Base-by-base conservation (phyloP, 129 eudicot species). In the Artemisia tridentata region DNA sequence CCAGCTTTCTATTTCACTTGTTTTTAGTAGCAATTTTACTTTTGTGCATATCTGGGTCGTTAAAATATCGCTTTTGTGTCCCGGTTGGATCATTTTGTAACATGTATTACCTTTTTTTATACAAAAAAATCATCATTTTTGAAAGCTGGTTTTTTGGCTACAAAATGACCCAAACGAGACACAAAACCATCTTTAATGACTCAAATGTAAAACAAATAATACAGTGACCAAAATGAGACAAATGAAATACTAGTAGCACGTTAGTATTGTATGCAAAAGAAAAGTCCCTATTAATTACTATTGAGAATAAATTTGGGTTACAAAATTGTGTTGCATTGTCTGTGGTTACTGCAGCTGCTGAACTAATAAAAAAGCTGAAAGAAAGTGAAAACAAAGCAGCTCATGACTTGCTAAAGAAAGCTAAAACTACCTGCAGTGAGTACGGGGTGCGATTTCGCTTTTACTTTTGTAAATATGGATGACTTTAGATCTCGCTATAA, bases 371-470 rank as follows among this genome's bases (percentile, higher is more conserved):
- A 7, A 47, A 69, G 25, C 75, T 78, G 7, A 68, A 74, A 34
- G 86, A 78, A 58, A 67, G 57, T 7, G 71, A 82, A 52, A 67
- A 41, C 9, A 66, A 53, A 63, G 83, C 56, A 10, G 58, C 78
- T 10, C 49, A 7, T 49, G 78, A 74, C 11, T 34, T 82, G 47
- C 72, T 82, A 47, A 56, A 78, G 23, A 82, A 69, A 65, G 86
- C 86, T 43, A 82, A 74, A 77, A 54, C 71, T 12, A 78, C 75
- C 53, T 82, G 86, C 34, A 41, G 47, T 14, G 68, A 70, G 25
- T 73, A 73, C 18, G 78, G 86, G 72, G 86, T 82, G 48, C 11
- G 55, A 10, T 63, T 31, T 14, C 31, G 15, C 12, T 27, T 31
- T 23, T 50, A 38, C 16, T 49, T 54, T 54, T 11, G 20, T 1